Evolutionary conservation across 805 yeast genomes (phyloP), one percentile per base, ranked within the genome.

Genomic region (Metschnikowia henanensis): DNA sequence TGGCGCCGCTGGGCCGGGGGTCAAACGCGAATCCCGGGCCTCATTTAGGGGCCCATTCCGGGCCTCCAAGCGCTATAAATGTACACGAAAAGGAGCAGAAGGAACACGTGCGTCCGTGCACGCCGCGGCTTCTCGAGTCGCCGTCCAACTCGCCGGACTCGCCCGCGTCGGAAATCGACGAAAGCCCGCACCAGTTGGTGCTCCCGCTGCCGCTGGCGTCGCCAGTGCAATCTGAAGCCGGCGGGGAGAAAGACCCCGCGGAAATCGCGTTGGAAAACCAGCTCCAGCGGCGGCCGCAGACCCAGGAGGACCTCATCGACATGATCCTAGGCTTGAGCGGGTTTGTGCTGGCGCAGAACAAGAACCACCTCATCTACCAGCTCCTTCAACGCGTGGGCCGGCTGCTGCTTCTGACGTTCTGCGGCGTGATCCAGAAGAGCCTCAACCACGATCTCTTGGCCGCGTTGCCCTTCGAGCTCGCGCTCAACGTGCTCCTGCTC

Each of bases 391-490:
- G 72, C 41, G 73, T 82, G 33, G 79, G 81, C 52, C 70, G 94
- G 39, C 60, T 76, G 16, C 73, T 87, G 4, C 68, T 89, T 40
- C 81, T 89, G 36, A 70, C 83, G 10, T 63, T 89, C 40, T 72
- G 76, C 23, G 72, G 75, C 12, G 55, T 75, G 2, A 68, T 87
- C 12, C 73, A 74, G 22, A 61, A 66, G 6, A 75, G 81, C 9
- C 73, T 94, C 56, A 78, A 80, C 52, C 78, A 92, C 56, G 98
- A 94, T 57, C 64, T 94, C 31, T 61, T 92, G 8, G 59, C 80
- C 10, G 66, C 76, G 36, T 66, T 94, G 23, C 99, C 99, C 0
- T 56, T 78, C 0, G 98, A 94, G 58, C 70, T 94, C 9, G 65
- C 87, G 2, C 69, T 78, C 51, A 76, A 80, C 35, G 81, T 94